phyloP scores from a whole-genome alignment of 371 early-diverging fungal species.

The Mucor piriformis region DNA sequence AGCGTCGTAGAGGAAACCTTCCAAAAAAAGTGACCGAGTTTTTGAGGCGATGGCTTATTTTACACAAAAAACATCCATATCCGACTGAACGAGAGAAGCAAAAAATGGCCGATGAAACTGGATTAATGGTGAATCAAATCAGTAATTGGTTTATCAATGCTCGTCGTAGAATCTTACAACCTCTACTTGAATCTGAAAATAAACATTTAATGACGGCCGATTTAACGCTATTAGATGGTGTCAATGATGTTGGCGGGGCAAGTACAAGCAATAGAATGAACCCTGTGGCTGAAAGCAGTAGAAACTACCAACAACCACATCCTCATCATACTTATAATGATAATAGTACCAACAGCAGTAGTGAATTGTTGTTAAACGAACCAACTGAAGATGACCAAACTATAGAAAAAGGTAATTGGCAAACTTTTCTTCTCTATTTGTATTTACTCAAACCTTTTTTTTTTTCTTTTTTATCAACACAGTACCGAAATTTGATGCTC shows the following conservation, averaged over 20 bases:
- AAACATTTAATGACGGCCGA: not conserved
- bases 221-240: not conserved
- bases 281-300: not conserved
- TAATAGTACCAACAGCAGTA: not conserved
- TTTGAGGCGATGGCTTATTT: constrained; percentile 74
- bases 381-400: not conserved
- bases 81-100: constrained; percentile 82
- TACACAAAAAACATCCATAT: constrained; percentile 81
- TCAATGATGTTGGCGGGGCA: not conserved
- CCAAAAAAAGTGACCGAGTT: constrained; percentile 68
- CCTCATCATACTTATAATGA: not conserved
- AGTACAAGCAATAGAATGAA: not conserved
- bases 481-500: not conserved
- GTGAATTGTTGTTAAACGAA: not conserved
- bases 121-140: constrained; percentile 75
- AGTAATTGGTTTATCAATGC: constrained; percentile 95
- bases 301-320: not conserved
- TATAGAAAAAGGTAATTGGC: not conserved
- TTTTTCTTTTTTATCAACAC: not conserved
- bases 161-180: constrained; percentile 69
- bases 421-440: not conserved
- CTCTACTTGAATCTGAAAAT: constrained; percentile 37
- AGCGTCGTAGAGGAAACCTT: constrained; percentile 62
- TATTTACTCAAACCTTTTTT: not conserved
- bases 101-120: constrained; percentile 63